Evolutionary conservation across 2,329 filamentous ascomycete species (phyloP).

Genomic region (Botrytis galanthina): DNA sequence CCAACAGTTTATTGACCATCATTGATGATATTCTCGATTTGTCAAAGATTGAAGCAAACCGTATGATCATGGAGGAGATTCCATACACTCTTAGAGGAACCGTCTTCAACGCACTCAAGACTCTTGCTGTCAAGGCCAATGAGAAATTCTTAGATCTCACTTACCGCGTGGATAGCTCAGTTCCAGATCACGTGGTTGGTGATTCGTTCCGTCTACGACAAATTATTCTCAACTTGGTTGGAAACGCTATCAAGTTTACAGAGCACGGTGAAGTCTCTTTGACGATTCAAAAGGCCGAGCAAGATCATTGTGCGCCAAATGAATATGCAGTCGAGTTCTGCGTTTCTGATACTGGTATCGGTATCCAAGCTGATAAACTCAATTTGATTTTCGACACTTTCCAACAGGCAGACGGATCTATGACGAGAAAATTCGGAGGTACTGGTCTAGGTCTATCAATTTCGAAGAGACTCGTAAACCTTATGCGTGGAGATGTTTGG

Average conservation of each 20-base stretch:
- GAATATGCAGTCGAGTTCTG: conserved; percentile 96
- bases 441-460: conserved; percentile 93
- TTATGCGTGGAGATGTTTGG: conserved; percentile 97
- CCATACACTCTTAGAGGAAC: conserved; percentile 91
- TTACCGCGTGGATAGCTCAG: conserved; percentile 88
- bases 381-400: conserved; percentile 98
- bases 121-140: conserved; percentile 93
- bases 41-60: conserved; percentile 86
- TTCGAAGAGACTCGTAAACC: conserved; percentile 87
- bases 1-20: conserved; percentile 93
- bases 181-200: conserved; percentile 92
- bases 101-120: conserved; percentile 96
- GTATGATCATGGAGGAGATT: conserved; percentile 98
- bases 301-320: conserved; percentile 63
- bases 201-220: conserved; percentile 95
- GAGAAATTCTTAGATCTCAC: conserved; percentile 91
- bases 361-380: conserved; percentile 91
- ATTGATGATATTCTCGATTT: conserved; percentile 81
- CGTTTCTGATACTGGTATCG: conserved; percentile 94
- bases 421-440: conserved; percentile 92
- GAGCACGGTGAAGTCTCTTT: conserved; percentile 95
- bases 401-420: conserved; percentile 96
- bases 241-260: conserved; percentile 98
- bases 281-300: conserved; percentile 73
- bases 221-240: conserved; percentile 94